Base-by-base conservation (phyloP, 768 basidiomycete species). In the Boletus subcaerulescens region DNA sequence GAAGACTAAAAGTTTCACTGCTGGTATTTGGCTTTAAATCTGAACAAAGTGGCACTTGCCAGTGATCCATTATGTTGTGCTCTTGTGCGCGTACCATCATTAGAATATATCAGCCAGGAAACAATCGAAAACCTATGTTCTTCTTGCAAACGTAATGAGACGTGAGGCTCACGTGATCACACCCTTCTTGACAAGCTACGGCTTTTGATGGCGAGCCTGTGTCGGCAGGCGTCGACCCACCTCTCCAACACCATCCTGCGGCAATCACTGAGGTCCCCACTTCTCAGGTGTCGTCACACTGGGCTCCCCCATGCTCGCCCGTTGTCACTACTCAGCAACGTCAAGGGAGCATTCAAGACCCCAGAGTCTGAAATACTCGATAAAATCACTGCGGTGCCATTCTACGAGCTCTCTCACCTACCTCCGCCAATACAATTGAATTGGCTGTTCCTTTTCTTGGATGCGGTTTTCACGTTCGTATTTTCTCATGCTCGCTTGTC, bases 381-480 rank as follows among this genome's bases (percentile, higher is more conserved):
- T 10, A 60, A 45, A 41, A 63, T 66, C 31, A 53, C 54, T 4
- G 8, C 59, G 38, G 53, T 60, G 40, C 68, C 68, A 5, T 70
- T 69, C 24, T 69, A 69, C 36, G 61, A 65, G 46, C 58, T 67
- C 31, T 52, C 53, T 5, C 51, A 35, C n/a, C 41, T 65, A 12
- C 61, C 58, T 9, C 39, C n/a, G 9, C 61, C 58, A 20, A 56
- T 69, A 47, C 63, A 57, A 50, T 31, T 70, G 29, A 66, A 67
- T 18, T 65, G 60, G 68, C 9, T 62, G 24, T 65, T 71, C 40
- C 63, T 69, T 43, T 49, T 70, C 31, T 35, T 69, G 31, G 68
- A 69, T 33, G 65, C 63, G 1, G 48, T 70, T 14, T 70, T 70
- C 52, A 71, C 68, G 68, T 69, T 48, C 48, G 68, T 65, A 39